Evolutionary conservation across 1,139 yeast species (phyloP).

Genomic region (Protomyces inouyei): DNA sequence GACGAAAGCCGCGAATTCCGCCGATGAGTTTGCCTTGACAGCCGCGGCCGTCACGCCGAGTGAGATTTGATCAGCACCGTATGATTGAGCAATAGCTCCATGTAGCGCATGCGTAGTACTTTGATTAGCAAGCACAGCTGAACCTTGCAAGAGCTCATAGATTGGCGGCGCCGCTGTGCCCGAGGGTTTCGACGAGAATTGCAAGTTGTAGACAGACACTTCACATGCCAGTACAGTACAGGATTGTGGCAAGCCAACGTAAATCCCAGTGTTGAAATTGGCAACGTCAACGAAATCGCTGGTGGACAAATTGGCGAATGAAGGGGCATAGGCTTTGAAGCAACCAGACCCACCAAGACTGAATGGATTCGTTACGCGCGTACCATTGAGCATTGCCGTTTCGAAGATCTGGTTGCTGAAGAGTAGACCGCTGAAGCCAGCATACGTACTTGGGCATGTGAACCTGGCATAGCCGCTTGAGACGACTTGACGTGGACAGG

Average conservation of each 20-base stretch:
- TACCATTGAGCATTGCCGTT: neutral
- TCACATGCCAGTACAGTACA: conserved; percentile 6
- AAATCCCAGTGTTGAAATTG: conserved; percentile 3
- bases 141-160: neutral
- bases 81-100: conserved; percentile 2
- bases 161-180: neutral
- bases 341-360: conserved; percentile 4
- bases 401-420: conserved; percentile 1
- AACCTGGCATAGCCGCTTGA: conserved; percentile 7
- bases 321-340: conserved; percentile 4
- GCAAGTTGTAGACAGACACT: neutral
- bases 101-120: neutral
- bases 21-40: conserved; percentile 1
- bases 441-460: neutral
- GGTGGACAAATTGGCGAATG: neutral
- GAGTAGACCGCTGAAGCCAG: neutral
- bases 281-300: conserved; percentile 4
- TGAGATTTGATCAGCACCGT: conserved; percentile 9
- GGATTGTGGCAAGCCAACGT: conserved; percentile 3
- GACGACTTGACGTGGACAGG: neutral
- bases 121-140: neutral
- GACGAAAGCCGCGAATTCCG: neutral
- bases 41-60: conserved; percentile 8
- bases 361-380: neutral
- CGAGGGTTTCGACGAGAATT: neutral